Base-by-base conservation (phyloP, 257 asterid species). In the Solanum ossicruentum region DNA sequence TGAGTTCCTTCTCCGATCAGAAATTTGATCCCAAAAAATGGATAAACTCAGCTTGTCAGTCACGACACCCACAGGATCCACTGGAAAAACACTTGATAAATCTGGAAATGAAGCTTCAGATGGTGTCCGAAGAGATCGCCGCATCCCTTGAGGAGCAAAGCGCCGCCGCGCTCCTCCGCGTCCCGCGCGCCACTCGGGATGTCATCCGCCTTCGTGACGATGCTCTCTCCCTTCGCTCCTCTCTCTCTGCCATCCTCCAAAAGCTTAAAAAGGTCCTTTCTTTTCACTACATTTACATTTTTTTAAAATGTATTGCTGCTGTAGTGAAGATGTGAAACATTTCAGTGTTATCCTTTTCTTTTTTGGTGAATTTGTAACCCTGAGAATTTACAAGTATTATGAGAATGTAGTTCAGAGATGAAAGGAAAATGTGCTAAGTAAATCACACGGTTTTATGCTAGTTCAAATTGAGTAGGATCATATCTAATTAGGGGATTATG, bases 71-170 rank as follows among this genome's bases (percentile, higher is more conserved):
- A 20, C 97, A 95, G 93, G 98, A 95, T 79, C 95, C 98, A 20
- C 84, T 95, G 51, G 99, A 94, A 87, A 97, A 95, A 91, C 98
- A 95, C 87, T 83, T 97, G 83, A 93, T 94, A 91, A 98, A 97
- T 94, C 97, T 95, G 88, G 99, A 97, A 86, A 95, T 95, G 99
- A 97, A 94, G 94, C 96, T 97, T 84, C 98, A 95, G 88, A 93
- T 97, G 97, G 88, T 88, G 51, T 97, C 98, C 58, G 99, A 97
- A 89, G 99, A 97, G 94, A 97, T 97, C 93, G 92, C 97, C 84
- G 90, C 97, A 79, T 91, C 98, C 51, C 97, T 97, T 70, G 99
- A 97, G 88, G 99, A 97, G 89, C 99, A 94, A 84, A 95, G 98
- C 87, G 86, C 98, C 84, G 91, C 94, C 80, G 95, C 99, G 10